Conservation (phyloP, 2,329 filamentous ascomycete genomes). For the Furcasterigmium furcatum region DNA sequence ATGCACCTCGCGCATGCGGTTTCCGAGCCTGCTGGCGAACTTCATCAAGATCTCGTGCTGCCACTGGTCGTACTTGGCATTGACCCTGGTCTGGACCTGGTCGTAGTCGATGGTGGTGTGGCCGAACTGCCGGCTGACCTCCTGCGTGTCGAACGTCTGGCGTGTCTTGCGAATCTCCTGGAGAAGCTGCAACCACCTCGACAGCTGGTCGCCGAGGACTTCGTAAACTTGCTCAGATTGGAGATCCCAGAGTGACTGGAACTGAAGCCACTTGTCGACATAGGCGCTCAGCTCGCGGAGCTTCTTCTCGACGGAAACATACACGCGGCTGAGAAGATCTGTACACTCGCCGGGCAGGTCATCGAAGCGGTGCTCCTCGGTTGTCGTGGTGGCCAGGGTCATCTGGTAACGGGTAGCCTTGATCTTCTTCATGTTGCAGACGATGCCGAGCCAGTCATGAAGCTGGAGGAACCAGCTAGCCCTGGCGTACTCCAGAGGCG, state of each 20-base stretch:
- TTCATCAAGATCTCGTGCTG: slow-evolving; percentile 95
- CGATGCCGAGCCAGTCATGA: slow-evolving; percentile 87
- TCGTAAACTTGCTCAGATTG: slow-evolving; percentile 96
- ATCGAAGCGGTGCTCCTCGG: slow-evolving; percentile 71
- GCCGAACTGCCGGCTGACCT: slow-evolving; percentile 88
- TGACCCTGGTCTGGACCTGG: slow-evolving; percentile 97
- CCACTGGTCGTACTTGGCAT: slow-evolving; percentile 99
- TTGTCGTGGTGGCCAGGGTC: slow-evolving; percentile 65
- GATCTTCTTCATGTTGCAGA: slow-evolving; percentile 90
- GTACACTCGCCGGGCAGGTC: slow-evolving; percentile 83
- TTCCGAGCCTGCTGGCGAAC: slow-evolving; percentile 85
- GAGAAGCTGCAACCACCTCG: slow-evolving; percentile 91
- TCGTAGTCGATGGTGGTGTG: slow-evolving; percentile 97
- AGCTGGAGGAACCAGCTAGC: slow-evolving; percentile 93
- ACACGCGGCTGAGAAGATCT: slow-evolving; percentile 73
- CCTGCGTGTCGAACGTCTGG: slow-evolving; percentile 94
- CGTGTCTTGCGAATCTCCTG: slow-evolving; percentile 95
- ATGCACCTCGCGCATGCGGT: slow-evolving; percentile 88
- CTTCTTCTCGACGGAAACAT: slow-evolving; percentile 79
- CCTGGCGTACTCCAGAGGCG: slow-evolving; percentile 85
- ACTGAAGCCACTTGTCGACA: slow-evolving; percentile 97
- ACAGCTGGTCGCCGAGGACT: slow-evolving; percentile 83
- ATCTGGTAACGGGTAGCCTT: slow-evolving; percentile 96
- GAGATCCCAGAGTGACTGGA: slow-evolving; percentile 97
- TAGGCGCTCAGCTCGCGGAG: slow-evolving; percentile 77